These are phyloP conservation scores for Colletotrichum lini DNA, from an alignment of 2,329 filamentous ascomycete genomes.

Conservation along the genomic window DNA sequence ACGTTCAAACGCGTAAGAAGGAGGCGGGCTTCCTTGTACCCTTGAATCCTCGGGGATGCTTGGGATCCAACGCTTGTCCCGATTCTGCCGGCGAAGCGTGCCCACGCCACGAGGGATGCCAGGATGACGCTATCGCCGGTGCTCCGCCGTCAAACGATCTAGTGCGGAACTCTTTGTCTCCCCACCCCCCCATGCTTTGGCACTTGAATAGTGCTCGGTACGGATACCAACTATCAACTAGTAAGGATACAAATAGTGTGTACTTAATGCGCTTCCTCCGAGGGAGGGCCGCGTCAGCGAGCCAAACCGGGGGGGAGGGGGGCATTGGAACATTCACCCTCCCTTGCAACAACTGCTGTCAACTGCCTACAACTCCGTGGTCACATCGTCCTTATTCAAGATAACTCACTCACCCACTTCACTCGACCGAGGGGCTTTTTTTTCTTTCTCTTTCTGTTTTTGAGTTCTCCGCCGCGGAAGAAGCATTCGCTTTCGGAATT, in stretches of 20 bases:
- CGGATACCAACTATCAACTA: too few species aligned
- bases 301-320: slow-evolving; percentile 20
- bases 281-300: slow-evolving; percentile 38
- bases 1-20: not conserved
- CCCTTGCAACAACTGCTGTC: not conserved
- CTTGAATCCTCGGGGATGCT: too few species aligned
- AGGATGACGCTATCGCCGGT: slow-evolving; percentile 39
- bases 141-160: slow-evolving; percentile 26
- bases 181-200: not conserved
- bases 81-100: slow-evolving; percentile 34
- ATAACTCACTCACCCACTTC: not conserved
- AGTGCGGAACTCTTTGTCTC: slow-evolving; percentile 17
- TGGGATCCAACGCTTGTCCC: slow-evolving; percentile 16
- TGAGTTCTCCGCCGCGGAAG: slow-evolving; percentile 24
- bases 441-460: too few species aligned
- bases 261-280: too few species aligned
- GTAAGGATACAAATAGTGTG: too few species aligned
- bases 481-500: slow-evolving; percentile 34
- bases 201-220: not conserved
- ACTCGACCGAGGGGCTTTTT: too few species aligned
- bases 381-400: slow-evolving; percentile 11
- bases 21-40: not conserved
- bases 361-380: not conserved
- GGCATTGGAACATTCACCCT: not conserved
- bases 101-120: slow-evolving; percentile 35